A percentile compares a stretch with the other conserved stretches of the same genome.
These are phyloP conservation scores for Dryas octopetala DNA, from an alignment of 306 rosid genomes.

Conservation along the genomic window DNA sequence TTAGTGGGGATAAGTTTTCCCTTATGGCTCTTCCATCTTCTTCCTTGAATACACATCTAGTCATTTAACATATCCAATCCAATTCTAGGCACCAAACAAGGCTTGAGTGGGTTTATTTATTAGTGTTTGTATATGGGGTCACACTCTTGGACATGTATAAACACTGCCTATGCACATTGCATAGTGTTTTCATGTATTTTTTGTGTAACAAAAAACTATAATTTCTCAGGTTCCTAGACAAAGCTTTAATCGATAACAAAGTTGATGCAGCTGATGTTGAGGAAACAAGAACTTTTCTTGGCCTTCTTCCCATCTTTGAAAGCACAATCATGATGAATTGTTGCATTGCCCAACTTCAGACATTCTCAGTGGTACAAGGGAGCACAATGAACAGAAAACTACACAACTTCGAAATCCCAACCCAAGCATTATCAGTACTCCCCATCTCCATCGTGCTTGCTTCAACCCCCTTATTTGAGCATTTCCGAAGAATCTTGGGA, in stretches of 20 bases:
- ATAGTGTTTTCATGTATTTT: background rate
- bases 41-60: no score
- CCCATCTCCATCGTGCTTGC: constrained; percentile 21
- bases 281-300: constrained; percentile 42
- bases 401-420: constrained; percentile 29
- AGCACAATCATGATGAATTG: constrained; percentile 41
- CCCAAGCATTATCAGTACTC: constrained; percentile 27
- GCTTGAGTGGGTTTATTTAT: background rate
- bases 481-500: no score
- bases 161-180: no score
- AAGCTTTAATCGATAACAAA: constrained; percentile 21
- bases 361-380: constrained; percentile 44
- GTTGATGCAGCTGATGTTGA: constrained; percentile 10
- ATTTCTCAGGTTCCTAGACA: constrained; percentile 26
- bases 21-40: no score
- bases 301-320: constrained; percentile 29
- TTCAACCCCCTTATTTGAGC: constrained; percentile 1
- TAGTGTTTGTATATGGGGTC: no score
- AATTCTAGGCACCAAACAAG: no score
- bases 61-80: no score
- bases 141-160: no score
- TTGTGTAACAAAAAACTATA: background rate
- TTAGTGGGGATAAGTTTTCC: no score
- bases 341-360: constrained; percentile 32
- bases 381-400: constrained; percentile 31